These are phyloP conservation scores for Tulasnella sp. DNA, from an alignment of 768 basidiomycete species.

Conservation along the genomic window DNA sequence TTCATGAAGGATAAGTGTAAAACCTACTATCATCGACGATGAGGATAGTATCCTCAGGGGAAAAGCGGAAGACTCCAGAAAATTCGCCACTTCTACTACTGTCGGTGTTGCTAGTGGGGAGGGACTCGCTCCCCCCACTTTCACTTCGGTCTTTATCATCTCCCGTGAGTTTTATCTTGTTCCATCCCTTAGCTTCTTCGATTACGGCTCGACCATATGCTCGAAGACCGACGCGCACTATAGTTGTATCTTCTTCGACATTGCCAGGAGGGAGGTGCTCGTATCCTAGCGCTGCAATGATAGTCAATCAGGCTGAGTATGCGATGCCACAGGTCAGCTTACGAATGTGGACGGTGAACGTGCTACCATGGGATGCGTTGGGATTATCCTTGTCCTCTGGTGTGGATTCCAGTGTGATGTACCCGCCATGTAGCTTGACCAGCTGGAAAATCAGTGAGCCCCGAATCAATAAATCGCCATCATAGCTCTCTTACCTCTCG, in stretches of 20 bases:
- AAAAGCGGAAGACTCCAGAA: constrained; percentile 39
- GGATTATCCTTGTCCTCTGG: constrained; percentile 35
- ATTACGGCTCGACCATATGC: constrained; percentile 40
- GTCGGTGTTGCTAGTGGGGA: constrained; percentile 30
- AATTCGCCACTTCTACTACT: constrained; percentile 38
- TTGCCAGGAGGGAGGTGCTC: constrained; percentile 39
- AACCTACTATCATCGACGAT: constrained; percentile 35
- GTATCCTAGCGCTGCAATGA: constrained; percentile 35
- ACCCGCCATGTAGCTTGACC: constrained; percentile 41
- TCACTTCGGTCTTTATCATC: constrained; percentile 5
- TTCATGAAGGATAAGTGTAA: not conserved
- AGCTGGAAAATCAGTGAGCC: constrained; percentile 28
- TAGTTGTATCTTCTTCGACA: constrained; percentile 33
- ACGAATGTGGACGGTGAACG: constrained; percentile 39
- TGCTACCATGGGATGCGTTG: constrained; percentile 39
- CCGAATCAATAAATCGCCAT: not conserved
- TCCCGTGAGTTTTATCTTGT: constrained; percentile 3
- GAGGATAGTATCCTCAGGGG: constrained; percentile 39
- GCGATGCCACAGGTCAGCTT: not conserved
- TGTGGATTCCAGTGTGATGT: constrained; percentile 37
- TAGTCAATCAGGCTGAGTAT: not conserved
- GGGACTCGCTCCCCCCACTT: constrained; percentile 31
- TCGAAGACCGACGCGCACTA: constrained; percentile 24
- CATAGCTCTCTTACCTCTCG: constrained; percentile 32
- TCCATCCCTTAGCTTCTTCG: constrained; percentile 44